phyloP scores from a whole-genome alignment of 2,329 filamentous ascomycete species.

The Colletotrichum sojae region DNA sequence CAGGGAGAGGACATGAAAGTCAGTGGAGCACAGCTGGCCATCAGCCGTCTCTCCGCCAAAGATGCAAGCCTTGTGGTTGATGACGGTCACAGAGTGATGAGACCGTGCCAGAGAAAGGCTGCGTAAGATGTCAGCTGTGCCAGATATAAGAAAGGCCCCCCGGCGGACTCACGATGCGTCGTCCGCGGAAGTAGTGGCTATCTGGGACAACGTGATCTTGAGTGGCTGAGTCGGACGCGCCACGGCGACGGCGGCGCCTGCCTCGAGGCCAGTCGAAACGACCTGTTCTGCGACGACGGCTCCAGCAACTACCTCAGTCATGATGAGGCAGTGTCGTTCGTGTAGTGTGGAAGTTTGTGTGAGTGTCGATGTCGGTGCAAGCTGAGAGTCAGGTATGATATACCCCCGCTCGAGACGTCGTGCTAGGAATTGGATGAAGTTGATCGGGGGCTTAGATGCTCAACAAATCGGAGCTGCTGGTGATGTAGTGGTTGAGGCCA shows the following conservation, averaged over 20 bases:
- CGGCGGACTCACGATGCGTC: constrained; percentile 47
- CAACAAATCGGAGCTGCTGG: constrained; percentile 14
- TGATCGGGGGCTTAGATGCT: background rate
- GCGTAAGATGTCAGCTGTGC: background rate
- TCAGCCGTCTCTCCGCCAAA: constrained; percentile 63
- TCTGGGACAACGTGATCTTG: constrained; percentile 63
- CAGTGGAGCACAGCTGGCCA: constrained; percentile 61
- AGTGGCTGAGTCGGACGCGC: constrained; percentile 67
- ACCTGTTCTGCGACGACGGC: constrained; percentile 56
- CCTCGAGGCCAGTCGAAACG: constrained; percentile 56
- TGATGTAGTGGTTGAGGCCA: constrained; percentile 12
- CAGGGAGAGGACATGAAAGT: constrained; percentile 66
- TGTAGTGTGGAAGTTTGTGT: background rate
- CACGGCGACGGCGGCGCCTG: constrained; percentile 58
- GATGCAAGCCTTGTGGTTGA: constrained; percentile 68
- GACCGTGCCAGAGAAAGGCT: constrained; percentile 60
- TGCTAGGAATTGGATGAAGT: background rate
- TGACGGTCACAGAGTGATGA: constrained; percentile 65
- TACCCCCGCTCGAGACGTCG: too few species aligned
- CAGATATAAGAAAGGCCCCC: too few species aligned
- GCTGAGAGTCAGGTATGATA: background rate
- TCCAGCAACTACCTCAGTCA: constrained; percentile 57
- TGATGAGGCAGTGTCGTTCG: constrained; percentile 38
- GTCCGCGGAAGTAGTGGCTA: constrained; percentile 53
- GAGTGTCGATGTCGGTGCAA: background rate